Percentiles rank a stretch among this genome's conserved stretches.
Conservation (phyloP, 139 green algal species). For the Nannochloris sp. region DNA sequence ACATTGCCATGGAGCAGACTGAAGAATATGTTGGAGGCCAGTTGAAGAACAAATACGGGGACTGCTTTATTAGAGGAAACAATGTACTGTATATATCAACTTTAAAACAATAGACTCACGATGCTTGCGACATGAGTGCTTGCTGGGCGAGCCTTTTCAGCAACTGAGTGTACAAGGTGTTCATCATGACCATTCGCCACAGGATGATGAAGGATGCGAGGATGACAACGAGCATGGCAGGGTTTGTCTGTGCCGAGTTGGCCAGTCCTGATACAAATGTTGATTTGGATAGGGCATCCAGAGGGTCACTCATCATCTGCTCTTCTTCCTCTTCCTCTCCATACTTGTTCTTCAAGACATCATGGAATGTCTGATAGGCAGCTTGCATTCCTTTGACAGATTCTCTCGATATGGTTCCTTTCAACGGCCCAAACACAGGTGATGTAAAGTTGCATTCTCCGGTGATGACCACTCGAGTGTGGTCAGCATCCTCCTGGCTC, state of each 20-base stretch:
- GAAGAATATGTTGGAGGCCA: constrained; percentile 99
- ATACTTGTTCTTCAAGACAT: constrained; percentile 14
- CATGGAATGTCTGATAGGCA: constrained; percentile 13
- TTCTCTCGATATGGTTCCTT: constrained; percentile 25
- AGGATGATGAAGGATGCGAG: constrained; percentile 15
- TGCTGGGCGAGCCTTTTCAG: not conserved
- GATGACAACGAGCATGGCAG: constrained; percentile 15
- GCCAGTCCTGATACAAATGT: constrained; percentile 4
- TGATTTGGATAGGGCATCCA: not conserved
- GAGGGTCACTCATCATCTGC: not conserved
- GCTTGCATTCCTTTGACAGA: constrained; percentile 19
- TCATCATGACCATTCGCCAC: constrained; percentile 13
- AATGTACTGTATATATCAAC: constrained; percentile 82
- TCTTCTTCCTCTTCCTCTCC: constrained; percentile 2
- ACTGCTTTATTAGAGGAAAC: constrained; percentile 98
- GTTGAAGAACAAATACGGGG: constrained; percentile 98
- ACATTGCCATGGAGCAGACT: constrained; percentile 99
- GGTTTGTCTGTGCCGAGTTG: constrained; percentile 11
- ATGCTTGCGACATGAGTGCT: not conserved
- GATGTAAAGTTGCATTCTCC: constrained; percentile 24
- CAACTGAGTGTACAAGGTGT: constrained; percentile 3
- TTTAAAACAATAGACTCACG: constrained; percentile 5
- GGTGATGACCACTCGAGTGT: not conserved
- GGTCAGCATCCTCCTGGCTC: not conserved
- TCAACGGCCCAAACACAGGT: constrained; percentile 25